Conservation (phyloP, 805 yeast genomes). For the Wickerhamiella nectarea region DNA sequence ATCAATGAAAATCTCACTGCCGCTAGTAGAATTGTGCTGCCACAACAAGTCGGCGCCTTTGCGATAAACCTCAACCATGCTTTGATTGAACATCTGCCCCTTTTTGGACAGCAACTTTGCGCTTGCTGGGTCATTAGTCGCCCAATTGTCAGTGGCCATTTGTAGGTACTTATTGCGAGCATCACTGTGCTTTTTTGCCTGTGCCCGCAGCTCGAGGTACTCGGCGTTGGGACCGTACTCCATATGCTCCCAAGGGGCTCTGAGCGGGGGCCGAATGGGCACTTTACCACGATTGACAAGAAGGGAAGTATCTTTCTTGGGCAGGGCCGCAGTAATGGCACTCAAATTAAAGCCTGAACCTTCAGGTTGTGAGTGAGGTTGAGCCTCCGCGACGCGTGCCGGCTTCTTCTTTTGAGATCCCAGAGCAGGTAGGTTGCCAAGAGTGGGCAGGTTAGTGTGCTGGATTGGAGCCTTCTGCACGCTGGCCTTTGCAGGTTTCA, state of each 20-base stretch:
- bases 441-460: conserved; percentile 1
- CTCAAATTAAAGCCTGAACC: neutral
- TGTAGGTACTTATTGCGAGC: conserved; percentile 26
- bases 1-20: conserved; percentile 23
- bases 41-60: conserved; percentile 21
- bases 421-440: conserved; percentile 11
- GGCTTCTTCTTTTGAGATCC: conserved; percentile 12
- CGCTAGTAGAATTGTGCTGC: conserved; percentile 17
- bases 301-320: neutral
- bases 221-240: conserved; percentile 17
- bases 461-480: neutral
- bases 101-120: conserved; percentile 23
- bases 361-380: too few relatives aligned
- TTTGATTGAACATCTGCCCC: conserved; percentile 24
- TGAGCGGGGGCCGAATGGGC: conserved; percentile 11
- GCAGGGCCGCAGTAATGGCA: neutral
- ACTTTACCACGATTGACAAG: conserved; percentile 2
- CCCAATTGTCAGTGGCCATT: conserved; percentile 25
- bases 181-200: conserved; percentile 22
- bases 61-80: conserved; percentile 20
- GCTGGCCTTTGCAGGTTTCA: neutral
- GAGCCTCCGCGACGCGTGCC: too few relatives aligned
- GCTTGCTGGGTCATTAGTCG: conserved; percentile 22
- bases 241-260: conserved; percentile 23
- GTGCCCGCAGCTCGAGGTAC: conserved; percentile 21